Conservation (phyloP, 2,329 filamentous ascomycete species). For the Corniculantispora saksenae region DNA sequence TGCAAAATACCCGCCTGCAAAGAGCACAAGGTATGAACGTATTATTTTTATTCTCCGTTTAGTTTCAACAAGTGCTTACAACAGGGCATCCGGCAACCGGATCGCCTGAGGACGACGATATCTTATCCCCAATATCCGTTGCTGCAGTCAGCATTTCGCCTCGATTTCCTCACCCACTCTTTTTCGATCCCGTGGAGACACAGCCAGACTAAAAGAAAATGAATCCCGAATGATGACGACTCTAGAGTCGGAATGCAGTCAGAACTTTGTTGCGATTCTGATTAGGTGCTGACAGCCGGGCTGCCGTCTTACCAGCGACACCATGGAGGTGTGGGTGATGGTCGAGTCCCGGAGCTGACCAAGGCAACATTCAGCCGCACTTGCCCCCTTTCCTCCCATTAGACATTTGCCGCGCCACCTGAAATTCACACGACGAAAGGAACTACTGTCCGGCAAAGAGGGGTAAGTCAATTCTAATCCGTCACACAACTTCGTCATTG, state of each 20-base stretch:
- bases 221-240: slow-evolving; percentile 7
- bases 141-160: background rate
- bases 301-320: background rate
- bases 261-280: slow-evolving; percentile 7
- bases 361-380: background rate
- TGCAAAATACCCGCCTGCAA: too few relatives aligned
- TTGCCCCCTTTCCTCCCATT: background rate
- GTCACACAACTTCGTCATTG: background rate
- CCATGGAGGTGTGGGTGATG: background rate
- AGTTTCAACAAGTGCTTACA: background rate
- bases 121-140: background rate
- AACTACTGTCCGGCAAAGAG: background rate
- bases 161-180: slow-evolving; percentile 2
- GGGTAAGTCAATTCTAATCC: background rate
- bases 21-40: too few relatives aligned
- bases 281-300: slow-evolving; percentile 15
- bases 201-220: background rate
- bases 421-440: background rate
- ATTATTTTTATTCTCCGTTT: background rate
- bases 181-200: slow-evolving; percentile 2
- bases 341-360: background rate
- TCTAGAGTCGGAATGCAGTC: background rate
- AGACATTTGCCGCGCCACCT: background rate
- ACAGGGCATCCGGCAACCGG: slow-evolving; percentile 4
- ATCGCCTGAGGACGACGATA: background rate